phyloP scores from a whole-genome alignment of 495 filamentous ascomycete genomes.

The Geoglossum glabrum region DNA sequence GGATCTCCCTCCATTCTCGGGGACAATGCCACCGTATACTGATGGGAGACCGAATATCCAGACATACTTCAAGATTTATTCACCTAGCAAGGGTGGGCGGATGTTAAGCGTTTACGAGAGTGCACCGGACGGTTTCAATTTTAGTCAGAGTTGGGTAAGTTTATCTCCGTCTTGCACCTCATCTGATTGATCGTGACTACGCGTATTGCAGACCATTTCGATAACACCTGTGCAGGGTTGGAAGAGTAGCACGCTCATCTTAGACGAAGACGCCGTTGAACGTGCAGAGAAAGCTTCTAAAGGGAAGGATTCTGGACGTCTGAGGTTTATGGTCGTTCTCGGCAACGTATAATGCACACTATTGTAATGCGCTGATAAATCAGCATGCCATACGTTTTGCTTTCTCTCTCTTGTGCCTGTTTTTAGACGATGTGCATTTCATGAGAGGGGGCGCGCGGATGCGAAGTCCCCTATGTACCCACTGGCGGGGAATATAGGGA shows the following conservation, averaged over 20 bases:
- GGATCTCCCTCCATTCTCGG: constrained; percentile 12
- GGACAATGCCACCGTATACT: constrained; percentile 28
- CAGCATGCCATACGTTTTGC: neutral
- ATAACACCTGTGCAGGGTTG: constrained; percentile 18
- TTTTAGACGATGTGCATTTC: too few relatives aligned
- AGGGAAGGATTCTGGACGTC: constrained; percentile 2
- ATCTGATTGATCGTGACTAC: neutral
- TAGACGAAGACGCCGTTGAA: constrained; percentile 23
- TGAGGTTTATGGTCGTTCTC: constrained; percentile 10
- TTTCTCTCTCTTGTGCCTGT: neutral
- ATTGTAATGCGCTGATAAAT: neutral
- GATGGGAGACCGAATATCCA: constrained; percentile 35
- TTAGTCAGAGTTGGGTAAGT: constrained; percentile 34
- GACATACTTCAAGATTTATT: constrained; percentile 46
- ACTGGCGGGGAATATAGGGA: too few relatives aligned
- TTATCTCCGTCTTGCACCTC: neutral
- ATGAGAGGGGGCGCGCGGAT: too few relatives aligned
- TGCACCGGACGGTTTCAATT: constrained; percentile 39
- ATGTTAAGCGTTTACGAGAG: constrained; percentile 37
- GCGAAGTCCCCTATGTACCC: too few relatives aligned
- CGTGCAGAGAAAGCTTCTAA: neutral
- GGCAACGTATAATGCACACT: constrained; percentile 5
- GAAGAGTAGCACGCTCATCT: constrained; percentile 37
- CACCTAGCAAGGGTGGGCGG: constrained; percentile 32
- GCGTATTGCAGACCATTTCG: neutral